Conservation (phyloP, 2,329 filamentous ascomycete species). For the Pleurostoma richardsiae region DNA sequence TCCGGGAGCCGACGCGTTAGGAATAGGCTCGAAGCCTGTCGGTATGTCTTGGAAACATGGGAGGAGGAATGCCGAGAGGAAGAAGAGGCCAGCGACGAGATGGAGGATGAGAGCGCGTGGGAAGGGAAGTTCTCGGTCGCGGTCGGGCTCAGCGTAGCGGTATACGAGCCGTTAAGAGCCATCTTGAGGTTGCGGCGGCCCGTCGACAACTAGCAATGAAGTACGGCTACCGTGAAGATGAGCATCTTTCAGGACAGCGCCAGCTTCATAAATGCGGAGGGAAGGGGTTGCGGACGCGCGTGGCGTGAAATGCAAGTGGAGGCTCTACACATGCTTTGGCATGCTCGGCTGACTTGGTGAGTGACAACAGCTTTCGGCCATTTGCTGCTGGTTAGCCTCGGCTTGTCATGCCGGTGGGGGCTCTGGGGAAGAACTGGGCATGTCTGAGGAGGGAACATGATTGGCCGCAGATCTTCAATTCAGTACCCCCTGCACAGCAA, state of each 20-base stretch:
- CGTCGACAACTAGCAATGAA: not conserved
- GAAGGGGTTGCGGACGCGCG: not conserved
- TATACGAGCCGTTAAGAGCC: constrained; percentile 38
- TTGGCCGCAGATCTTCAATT: too few species aligned
- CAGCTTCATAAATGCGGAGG: not conserved
- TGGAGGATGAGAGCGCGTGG: constrained; percentile 57
- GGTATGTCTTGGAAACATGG: constrained; percentile 86
- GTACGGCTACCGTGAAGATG: not conserved
- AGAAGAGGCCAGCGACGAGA: constrained; percentile 63
- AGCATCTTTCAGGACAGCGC: not conserved
- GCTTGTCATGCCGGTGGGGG: not conserved
- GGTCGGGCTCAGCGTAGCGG: constrained; percentile 40
- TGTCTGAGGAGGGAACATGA: too few species aligned
- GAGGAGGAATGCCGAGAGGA: constrained; percentile 57
- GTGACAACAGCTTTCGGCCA: not conserved
- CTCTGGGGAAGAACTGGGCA: not conserved
- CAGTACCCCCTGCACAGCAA: too few species aligned
- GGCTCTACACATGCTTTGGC: not conserved
- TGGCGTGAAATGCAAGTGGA: not conserved
- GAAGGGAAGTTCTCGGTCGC: constrained; percentile 38
- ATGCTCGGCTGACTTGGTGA: not conserved
- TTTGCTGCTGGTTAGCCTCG: not conserved
- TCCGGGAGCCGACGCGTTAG: constrained; percentile 90
- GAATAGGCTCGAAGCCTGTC: constrained; percentile 89
- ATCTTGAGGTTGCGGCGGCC: constrained; percentile 20